These are phyloP conservation scores for Colletotrichum noveboracense DNA, from an alignment of 2,329 filamentous ascomycete species.

Conservation along the genomic window DNA sequence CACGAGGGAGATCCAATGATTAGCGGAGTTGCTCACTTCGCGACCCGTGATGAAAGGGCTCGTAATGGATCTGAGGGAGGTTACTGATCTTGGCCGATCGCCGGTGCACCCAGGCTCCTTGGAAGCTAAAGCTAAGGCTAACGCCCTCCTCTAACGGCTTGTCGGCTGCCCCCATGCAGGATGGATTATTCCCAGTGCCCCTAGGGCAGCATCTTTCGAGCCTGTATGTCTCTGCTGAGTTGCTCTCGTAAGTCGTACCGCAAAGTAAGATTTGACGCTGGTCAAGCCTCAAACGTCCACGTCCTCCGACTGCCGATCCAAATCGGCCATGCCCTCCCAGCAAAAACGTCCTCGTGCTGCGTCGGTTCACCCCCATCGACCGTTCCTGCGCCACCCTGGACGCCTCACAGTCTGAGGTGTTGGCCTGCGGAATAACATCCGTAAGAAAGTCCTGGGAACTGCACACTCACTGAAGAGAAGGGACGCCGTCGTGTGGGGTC, in stretches of 20 bases:
- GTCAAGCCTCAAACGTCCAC: constrained; percentile 2
- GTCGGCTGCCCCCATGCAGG: not conserved
- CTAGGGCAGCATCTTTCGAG: not conserved
- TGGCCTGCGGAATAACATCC: not conserved
- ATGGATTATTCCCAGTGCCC: not conserved
- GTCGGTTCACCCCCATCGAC: not conserved
- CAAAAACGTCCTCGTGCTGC: not conserved
- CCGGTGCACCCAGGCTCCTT: not conserved
- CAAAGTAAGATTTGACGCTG: not conserved
- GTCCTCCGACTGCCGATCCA: constrained; percentile 9
- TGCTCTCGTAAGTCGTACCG: not conserved
- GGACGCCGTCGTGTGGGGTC: not conserved
- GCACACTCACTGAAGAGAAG: not conserved
- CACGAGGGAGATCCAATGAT: not conserved
- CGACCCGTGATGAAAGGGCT: not conserved
- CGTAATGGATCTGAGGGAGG: not conserved
- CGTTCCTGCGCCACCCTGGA: not conserved
- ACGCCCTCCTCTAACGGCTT: not conserved
- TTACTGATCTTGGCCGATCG: not conserved
- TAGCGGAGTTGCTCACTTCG: not conserved
- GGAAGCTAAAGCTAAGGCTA: not conserved
- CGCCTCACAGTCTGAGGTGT: not conserved
- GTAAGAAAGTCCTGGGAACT: not conserved
- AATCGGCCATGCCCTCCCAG: not conserved
- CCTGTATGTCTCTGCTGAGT: not conserved